These are phyloP conservation scores for Tetracladium maxilliforme DNA, from an alignment of 2,329 filamentous ascomycete genomes.

Conservation along the genomic window DNA sequence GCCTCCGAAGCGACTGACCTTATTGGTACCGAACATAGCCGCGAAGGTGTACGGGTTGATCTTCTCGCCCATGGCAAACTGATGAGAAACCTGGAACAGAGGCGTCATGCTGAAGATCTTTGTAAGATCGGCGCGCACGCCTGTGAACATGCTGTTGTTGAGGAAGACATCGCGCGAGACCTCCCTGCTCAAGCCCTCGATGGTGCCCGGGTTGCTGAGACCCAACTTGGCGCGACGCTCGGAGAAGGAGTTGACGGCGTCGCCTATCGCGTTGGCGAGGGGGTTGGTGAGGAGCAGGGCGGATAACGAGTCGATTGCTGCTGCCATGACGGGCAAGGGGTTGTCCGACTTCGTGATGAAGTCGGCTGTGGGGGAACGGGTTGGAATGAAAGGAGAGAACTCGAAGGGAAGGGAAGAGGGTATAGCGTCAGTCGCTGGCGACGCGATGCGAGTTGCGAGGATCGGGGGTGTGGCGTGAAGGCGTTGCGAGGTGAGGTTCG, in stretches of 20 bases:
- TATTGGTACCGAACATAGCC: conserved; percentile 82
- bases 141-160: conserved; percentile 93
- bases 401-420: no score
- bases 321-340: conserved; percentile 15
- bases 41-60: conserved; percentile 92
- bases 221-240: conserved; percentile 80
- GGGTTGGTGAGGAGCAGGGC: conserved; percentile 64
- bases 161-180: conserved; percentile 93
- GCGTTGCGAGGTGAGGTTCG: no score
- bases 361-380: no score
- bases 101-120: conserved; percentile 91
- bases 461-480: no score
- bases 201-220: conserved; percentile 79
- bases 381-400: no score
- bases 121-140: conserved; percentile 88
- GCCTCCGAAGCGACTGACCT: conserved; percentile 40
- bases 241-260: conserved; percentile 69
- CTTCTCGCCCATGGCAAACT: conserved; percentile 87
- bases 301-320: conserved; percentile 36
- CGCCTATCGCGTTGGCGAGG: conserved; percentile 51
- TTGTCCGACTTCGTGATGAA: no score
- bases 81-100: conserved; percentile 93
- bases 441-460: no score
- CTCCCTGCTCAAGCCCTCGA: conserved; percentile 81
- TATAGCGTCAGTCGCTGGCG: no score